Evolutionary conservation across 257 asterid species (phyloP), one percentile per base, ranked within the genome.

Genomic region (Rehmannia glutinosa): DNA sequence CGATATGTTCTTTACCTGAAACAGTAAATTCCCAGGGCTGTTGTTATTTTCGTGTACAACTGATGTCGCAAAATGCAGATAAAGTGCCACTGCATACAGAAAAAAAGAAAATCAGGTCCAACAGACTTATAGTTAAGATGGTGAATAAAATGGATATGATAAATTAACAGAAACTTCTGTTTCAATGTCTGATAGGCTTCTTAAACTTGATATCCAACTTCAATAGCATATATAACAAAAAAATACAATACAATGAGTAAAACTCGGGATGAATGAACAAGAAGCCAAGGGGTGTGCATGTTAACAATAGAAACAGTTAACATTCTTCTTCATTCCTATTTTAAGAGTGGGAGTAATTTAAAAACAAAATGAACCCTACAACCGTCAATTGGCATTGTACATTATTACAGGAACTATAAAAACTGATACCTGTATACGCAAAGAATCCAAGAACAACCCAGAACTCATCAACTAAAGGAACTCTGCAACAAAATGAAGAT

Each of bases 1-100:
- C 30, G 49, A 63, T 21, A 47, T 20, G 32, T 52, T 70, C 17
- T 84, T 80, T 66, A 94, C 99, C 99, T 88, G 91, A 94, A 94
- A 82, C 99, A 94, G 72, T 66, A 78, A 61, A 94, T 94, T 62
- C 98, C 97, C 6, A 93, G 82, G 25, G 97, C 99, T 35, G 97
- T 70, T 12, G 97, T 94, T 56, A 94, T n/a, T 91, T 79, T 94
- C 99, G 4, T 91, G 93, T 77, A 87, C 54, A 66, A 94, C 96
- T 56, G 99, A 88, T 23, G 96, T 85, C 8, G 90, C 97, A 52
- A 94, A 88, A 71, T 94, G 97, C 78, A 84, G 72, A 75, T 94
- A 91, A 51, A 94, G 96, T 12, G 83, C 39, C 69, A 28, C 97
- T 94, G 92, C 73, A 27, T 24, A 66, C 15, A 60, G 52, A 20